Evolutionary conservation across 345 rosid genomes (phyloP), one percentile per base, ranked within the genome.

Genomic region (Eutrema heterophyllum): DNA sequence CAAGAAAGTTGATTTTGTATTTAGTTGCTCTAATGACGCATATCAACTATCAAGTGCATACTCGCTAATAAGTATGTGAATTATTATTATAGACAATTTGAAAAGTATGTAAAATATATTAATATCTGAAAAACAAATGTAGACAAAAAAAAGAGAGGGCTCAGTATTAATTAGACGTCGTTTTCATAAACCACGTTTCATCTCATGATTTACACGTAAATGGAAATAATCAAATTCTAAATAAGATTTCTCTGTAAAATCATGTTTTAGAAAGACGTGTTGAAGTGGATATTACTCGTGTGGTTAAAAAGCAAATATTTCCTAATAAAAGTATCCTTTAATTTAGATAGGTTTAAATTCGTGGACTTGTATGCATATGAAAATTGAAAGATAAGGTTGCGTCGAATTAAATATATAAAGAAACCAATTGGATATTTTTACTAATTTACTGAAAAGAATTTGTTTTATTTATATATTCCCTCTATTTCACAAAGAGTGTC

Each of bases 261-360:
- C 64, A 30, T 55, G 50, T 55, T 73, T 55, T 73, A 65, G 71
- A 55, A 73, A 64, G 71, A 73, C 77, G 65, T 64, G 71, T 35
- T 46, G 50, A 35, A 63, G 41, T 71, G 13, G 14, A 41, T 30
- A n/a, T 12, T 72, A 33, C 64, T 24, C 24, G 33, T 60, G 27
- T 54, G 30, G 45, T 35, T 64, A 36, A 44, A 68, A 44, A 21
- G 9, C 24, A 44, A 9, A 55, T 39, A 1, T 51, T 72, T 72
- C 76, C 55, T 63, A 9, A 15, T 63, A 13, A 2, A 52, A 15
- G 29, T 46, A 72, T 21, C 38, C 32, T 35, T 64, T 45, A 16
- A 40, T 64, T 35, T 45, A 11, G 38, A 63, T 6, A 43, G n/a
- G 39, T 9, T 55, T 24, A 55, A 21, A n/a, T n/a, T 8, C 46